Conservation (phyloP, 768 basidiomycete species). For the Crucibulum laeve region DNA sequence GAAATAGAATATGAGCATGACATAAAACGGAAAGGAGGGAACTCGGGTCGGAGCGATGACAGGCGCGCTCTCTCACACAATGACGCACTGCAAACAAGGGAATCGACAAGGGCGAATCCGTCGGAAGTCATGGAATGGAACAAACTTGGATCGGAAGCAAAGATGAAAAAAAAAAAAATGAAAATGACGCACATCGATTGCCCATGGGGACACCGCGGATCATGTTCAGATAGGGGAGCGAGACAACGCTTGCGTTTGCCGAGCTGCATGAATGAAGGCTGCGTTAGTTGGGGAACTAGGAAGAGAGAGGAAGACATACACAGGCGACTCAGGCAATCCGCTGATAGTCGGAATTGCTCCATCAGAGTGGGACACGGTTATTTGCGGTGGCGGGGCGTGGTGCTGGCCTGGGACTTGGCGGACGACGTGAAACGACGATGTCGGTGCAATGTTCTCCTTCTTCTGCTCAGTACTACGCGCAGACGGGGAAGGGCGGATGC, state of each 20-base stretch:
- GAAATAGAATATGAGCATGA: no score
- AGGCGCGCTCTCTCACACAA: constrained; percentile 24
- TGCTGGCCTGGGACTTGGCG: no score
- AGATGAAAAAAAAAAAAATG: constrained; percentile 2
- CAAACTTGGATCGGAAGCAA: no score
- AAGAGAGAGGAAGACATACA: constrained; percentile 12
- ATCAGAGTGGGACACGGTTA: neutral
- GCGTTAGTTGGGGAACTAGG: constrained; percentile 4
- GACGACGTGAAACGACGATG: no score
- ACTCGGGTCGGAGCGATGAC: constrained; percentile 1
- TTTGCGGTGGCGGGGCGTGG: neutral
- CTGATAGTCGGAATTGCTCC: constrained; percentile 1
- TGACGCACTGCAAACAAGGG: constrained; percentile 26
- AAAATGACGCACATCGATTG: constrained; percentile 34
- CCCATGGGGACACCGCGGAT: constrained; percentile 42
- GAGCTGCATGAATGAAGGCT: constrained; percentile 24
- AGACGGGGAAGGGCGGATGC: neutral
- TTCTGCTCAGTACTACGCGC: neutral
- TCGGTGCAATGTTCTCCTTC: constrained; percentile 1
- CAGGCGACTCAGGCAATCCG: constrained; percentile 21
- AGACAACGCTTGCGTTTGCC: constrained; percentile 43
- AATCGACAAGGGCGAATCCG: constrained; percentile 3
- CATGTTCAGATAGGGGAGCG: constrained; percentile 42
- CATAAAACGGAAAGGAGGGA: constrained; percentile 12
- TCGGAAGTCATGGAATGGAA: no score